Conservation (phyloP, 257 asterid species). For the Cruciata laevipes region DNA sequence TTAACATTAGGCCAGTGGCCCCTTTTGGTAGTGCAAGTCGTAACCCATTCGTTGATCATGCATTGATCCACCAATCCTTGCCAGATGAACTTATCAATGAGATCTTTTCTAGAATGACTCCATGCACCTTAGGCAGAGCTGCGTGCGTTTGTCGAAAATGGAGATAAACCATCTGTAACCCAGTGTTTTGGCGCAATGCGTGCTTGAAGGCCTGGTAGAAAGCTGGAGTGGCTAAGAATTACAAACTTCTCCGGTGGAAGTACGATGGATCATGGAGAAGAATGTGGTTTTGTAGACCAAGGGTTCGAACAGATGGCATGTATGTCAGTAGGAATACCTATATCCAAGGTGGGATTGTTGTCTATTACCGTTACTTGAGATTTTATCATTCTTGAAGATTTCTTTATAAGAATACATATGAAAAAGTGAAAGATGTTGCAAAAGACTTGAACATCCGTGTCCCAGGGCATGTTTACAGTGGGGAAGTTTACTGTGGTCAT, state of each 20-base stretch:
- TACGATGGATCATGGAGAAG: conserved; percentile 94
- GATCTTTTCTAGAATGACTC: too few species aligned
- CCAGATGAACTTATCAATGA: conserved; percentile 91
- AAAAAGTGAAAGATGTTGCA: too few species aligned
- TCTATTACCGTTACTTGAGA: conserved; percentile 36
- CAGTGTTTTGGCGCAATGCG: too few species aligned
- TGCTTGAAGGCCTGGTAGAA: too few species aligned
- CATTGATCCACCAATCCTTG: conserved; percentile 60
- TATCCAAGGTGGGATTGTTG: conserved; percentile 85
- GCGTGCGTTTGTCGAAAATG: too few species aligned
- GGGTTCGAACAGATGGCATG: conserved; percentile 93
- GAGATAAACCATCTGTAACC: too few species aligned
- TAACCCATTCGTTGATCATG: conserved; percentile 48
- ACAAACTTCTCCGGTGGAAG: conserved; percentile 48
- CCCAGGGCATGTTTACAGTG: too few species aligned
- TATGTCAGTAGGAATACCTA: conserved; percentile 95
- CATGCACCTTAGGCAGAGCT: too few species aligned
- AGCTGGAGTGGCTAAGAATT: conserved; percentile 62
- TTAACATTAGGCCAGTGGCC: conserved; percentile 76
- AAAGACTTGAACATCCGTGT: conserved; percentile 70
- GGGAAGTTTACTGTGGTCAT: conserved; percentile 68
- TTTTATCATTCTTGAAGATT: too few species aligned
- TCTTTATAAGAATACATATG: too few species aligned
- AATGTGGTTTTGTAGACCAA: conserved; percentile 95
- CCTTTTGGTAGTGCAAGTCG: conserved; percentile 68